Evolutionary conservation across 2,329 filamentous ascomycete species (phyloP).

Genomic region (Fusarium aywerte): DNA sequence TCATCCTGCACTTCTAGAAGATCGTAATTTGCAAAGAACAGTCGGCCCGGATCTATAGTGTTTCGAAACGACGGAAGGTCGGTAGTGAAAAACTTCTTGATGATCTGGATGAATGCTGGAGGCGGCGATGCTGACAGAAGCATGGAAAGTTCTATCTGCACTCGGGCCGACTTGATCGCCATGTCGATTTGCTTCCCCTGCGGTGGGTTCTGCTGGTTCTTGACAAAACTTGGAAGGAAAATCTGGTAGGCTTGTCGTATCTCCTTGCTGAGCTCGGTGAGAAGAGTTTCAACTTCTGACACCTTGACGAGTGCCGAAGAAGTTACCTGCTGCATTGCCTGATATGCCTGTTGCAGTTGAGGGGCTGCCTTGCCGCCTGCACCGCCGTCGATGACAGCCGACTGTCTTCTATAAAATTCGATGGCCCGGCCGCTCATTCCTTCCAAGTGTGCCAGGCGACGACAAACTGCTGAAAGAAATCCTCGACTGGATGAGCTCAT

Average conservation of each 20-base stretch:
- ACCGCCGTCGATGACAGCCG: conserved; percentile 54
- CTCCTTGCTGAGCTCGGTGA: conserved; percentile 61
- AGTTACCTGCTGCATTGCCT: conserved; percentile 63
- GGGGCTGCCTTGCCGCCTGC: conserved; percentile 54
- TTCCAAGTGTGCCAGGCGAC: conserved; percentile 69
- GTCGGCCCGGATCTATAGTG: conserved; percentile 70
- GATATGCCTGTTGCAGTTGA: conserved; percentile 67
- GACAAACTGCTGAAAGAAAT: conserved; percentile 75
- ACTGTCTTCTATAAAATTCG: conserved; percentile 61
- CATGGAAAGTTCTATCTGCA: conserved; percentile 63
- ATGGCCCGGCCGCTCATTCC: conserved; percentile 60
- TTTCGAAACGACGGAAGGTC: conserved; percentile 68
- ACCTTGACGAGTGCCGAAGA: conserved; percentile 66
- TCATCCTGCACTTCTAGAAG: conserved; percentile 75
- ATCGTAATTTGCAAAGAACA: conserved; percentile 79
- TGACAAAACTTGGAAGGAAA: conserved; percentile 57
- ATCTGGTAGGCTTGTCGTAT: conserved; percentile 63
- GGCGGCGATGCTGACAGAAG: conserved; percentile 61
- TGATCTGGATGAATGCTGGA: conserved; percentile 62
- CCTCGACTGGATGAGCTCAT: conserved; percentile 79
- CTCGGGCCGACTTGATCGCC: conserved; percentile 58
- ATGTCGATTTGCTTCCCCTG: conserved; percentile 57
- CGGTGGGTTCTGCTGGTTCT: conserved; percentile 59
- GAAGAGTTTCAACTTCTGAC: conserved; percentile 70
- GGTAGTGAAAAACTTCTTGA: conserved; percentile 72